Evolutionary conservation across 441 rosid genomes (phyloP).

Genomic region (Melastoma candidum): DNA sequence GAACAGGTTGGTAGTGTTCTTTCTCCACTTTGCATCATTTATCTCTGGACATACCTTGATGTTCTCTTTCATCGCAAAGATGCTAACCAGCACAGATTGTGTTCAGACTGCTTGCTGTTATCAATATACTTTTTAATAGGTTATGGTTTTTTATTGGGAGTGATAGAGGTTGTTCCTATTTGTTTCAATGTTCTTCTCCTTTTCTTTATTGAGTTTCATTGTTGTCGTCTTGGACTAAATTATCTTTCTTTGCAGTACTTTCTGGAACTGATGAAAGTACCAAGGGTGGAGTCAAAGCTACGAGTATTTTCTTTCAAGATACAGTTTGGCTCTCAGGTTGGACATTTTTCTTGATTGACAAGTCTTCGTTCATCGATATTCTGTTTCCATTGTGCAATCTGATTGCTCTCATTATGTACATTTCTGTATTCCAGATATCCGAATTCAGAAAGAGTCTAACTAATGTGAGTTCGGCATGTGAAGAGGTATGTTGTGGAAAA

Average conservation of each 20-base stretch:
- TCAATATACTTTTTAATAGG: no score
- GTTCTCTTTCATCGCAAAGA: background rate
- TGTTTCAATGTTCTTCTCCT: no score
- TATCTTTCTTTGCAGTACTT: conserved; percentile 46
- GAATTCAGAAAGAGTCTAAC: conserved; percentile 84
- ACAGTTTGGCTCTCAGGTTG: conserved; percentile 88
- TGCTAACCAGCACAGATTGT: no score
- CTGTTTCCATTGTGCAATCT: no score
- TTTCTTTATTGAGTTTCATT: no score
- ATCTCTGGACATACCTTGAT: background rate
- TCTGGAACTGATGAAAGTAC: conserved; percentile 96
- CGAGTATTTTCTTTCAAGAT: conserved; percentile 97
- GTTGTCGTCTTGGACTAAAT: background rate
- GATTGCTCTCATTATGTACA: conserved; percentile 9
- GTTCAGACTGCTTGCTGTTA: no score
- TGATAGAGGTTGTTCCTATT: no score
- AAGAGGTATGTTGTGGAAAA: conserved; percentile 43
- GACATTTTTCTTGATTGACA: no score
- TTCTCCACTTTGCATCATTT: conserved; percentile 9
- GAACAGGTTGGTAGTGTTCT: conserved; percentile 62
- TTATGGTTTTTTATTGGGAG: no score
- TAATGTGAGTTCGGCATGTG: conserved; percentile 79
- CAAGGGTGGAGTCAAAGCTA: conserved; percentile 91
- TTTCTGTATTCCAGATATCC: conserved; percentile 38
- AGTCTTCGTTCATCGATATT: no score